Percentiles rank a stretch among this genome's conserved stretches.
Conservation (phyloP, 495 filamentous ascomycete genomes). For the Podospora bellae-mahoneyi region DNA sequence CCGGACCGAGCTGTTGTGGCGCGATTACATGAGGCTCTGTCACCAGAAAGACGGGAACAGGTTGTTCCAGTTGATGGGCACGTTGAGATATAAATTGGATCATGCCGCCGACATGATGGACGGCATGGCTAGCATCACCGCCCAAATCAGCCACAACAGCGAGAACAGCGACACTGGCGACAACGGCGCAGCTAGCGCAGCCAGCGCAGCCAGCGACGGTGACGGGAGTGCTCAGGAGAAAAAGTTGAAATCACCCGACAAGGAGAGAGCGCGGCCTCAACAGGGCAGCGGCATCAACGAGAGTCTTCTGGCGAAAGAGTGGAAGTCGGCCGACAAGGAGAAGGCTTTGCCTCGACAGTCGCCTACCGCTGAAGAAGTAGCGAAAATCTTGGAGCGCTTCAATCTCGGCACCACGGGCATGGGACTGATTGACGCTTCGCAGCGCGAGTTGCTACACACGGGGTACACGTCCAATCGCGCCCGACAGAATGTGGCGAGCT, state of each 20-base stretch:
- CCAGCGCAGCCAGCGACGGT: too few species aligned
- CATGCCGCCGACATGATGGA: background rate
- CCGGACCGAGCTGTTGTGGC: conserved; percentile 69
- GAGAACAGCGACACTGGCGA: too few species aligned
- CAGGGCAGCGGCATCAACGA: background rate
- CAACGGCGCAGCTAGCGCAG: too few species aligned
- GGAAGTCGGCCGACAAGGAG: conserved; percentile 34
- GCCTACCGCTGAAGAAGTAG: conserved; percentile 32
- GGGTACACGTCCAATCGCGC: conserved; percentile 70
- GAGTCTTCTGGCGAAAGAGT: conserved; percentile 30
- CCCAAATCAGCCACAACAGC: background rate
- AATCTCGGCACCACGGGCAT: conserved; percentile 62
- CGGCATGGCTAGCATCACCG: too few species aligned
- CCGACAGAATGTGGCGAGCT: conserved; percentile 68
- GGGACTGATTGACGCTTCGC: conserved; percentile 67
- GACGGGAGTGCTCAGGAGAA: too few species aligned
- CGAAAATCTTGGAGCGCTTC: conserved; percentile 48
- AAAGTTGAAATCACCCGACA: too few species aligned
- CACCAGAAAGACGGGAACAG: conserved; percentile 59
- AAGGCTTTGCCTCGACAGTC: conserved; percentile 28
- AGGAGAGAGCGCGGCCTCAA: too few species aligned
- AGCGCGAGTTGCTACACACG: conserved; percentile 64
- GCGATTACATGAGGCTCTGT: conserved; percentile 72
- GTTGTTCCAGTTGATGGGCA: conserved; percentile 60
- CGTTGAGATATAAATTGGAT: conserved; percentile 43